Conservation (phyloP, 306 rosid genomes). For the Fragaria nilgerrensis region DNA sequence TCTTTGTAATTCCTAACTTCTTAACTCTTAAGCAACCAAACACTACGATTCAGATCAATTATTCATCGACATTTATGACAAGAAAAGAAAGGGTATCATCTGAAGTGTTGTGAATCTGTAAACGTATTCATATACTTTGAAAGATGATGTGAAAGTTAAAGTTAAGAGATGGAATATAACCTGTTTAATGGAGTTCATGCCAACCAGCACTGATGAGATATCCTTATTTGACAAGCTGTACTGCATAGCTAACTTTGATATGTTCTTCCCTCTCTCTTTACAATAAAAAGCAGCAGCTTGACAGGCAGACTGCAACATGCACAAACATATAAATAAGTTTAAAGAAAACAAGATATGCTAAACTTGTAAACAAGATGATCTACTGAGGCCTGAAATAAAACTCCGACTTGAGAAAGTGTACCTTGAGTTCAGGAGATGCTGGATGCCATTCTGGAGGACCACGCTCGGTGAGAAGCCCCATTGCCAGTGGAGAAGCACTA, state of each 20-base stretch:
- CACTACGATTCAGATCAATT: background rate
- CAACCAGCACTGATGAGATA: conserved; percentile 83
- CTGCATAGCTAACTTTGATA: conserved; percentile 89
- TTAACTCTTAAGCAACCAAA: background rate
- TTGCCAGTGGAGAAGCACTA: conserved; percentile 85
- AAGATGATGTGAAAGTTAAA: background rate
- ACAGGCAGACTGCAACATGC: conserved; percentile 64
- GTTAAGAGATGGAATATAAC: conserved; percentile 24
- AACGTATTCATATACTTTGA: background rate
- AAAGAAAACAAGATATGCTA: background rate
- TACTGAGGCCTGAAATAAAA: background rate
- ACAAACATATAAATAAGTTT: background rate
- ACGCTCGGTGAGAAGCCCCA: conserved; percentile 88
- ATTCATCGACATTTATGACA: background rate
- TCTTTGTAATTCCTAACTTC: background rate
- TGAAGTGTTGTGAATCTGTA: background rate
- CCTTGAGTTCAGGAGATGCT: conserved; percentile 83
- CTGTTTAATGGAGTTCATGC: conserved; percentile 83
- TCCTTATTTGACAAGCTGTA: conserved; percentile 90
- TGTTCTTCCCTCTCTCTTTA: conserved; percentile 71
- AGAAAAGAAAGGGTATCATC: background rate
- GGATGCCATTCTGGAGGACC: conserved; percentile 99
- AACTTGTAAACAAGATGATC: background rate
- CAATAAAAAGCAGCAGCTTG: conserved; percentile 68
- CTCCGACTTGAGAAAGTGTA: conserved; percentile 1